A percentile compares a stretch with the other conserved stretches of the same genome.
These are phyloP conservation scores for Vicia sativa DNA, from an alignment of 306 rosid species.

Conservation along the genomic window DNA sequence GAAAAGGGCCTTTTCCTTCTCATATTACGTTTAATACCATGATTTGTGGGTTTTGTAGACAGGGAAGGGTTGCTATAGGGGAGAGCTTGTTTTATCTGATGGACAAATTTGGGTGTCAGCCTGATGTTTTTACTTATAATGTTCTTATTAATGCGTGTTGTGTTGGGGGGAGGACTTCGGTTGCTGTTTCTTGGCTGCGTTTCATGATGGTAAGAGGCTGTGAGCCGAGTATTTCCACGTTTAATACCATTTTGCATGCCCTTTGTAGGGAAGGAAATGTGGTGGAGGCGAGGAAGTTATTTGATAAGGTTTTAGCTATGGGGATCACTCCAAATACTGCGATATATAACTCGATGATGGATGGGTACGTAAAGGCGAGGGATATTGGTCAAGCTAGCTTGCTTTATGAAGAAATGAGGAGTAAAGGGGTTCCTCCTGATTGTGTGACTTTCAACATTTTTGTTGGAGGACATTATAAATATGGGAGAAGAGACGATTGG, in stretches of 20 bases:
- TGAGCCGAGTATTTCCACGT: constrained; percentile 2
- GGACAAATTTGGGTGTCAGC: constrained; percentile 8
- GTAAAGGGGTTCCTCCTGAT: constrained; percentile 17
- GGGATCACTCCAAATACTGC: constrained; percentile 3
- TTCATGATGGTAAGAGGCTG: constrained; percentile 5
- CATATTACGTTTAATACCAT: neutral
- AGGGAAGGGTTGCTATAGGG: constrained; percentile 10
- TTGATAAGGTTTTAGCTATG: constrained; percentile 17
- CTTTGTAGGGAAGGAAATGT: constrained; percentile 33
- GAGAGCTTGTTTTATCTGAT: constrained; percentile 28
- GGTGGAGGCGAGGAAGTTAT: constrained; percentile 15
- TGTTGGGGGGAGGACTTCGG: constrained; percentile 17
- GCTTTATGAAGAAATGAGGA: constrained; percentile 31
- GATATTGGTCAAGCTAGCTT: constrained; percentile 24
- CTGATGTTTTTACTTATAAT: constrained; percentile 20
- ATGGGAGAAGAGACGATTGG: constrained; percentile 22
- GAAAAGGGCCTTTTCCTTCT: constrained; percentile 5
- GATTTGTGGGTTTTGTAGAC: constrained; percentile 28
- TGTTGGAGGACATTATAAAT: constrained; percentile 33
- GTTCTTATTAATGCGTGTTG: constrained; percentile 24
- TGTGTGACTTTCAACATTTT: constrained; percentile 26
- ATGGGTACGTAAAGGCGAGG: constrained; percentile 32
- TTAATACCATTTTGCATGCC: constrained; percentile 15
- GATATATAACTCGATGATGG: constrained; percentile 21
- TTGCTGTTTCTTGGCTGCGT: constrained; percentile 1